Conservation (phyloP, 495 filamentous ascomycete genomes). For the Aspergillus incahuasiensis region DNA sequence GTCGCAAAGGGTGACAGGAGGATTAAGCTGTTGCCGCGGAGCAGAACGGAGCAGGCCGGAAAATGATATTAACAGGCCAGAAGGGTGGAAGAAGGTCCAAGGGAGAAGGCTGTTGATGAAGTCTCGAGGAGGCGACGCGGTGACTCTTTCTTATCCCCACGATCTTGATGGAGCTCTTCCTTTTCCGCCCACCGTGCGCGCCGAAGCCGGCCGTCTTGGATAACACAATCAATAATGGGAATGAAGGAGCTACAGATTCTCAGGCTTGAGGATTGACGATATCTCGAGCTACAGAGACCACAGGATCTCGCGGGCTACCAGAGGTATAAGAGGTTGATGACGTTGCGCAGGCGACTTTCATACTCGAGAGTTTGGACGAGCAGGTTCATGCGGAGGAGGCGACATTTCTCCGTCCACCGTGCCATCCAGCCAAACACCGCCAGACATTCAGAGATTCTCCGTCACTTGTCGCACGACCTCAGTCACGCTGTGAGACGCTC, state of each 20-base stretch:
- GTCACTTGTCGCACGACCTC: not conserved
- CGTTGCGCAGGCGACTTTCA: constrained; percentile 7
- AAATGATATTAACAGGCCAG: constrained; percentile 10
- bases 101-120: constrained; percentile 9
- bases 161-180: constrained; percentile 21
- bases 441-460: not conserved
- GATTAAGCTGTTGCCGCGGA: constrained; percentile 12
- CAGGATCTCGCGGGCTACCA: not conserved
- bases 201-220: constrained; percentile 38
- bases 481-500: not conserved
- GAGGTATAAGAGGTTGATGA: constrained; percentile 6
- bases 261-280: not conserved
- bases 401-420: not conserved
- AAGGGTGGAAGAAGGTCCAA: constrained; percentile 16
- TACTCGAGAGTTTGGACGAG: not conserved
- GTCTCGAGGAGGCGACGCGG: not conserved
- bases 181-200: constrained; percentile 27
- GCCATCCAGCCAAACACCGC: not conserved
- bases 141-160: constrained; percentile 18
- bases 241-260: not conserved
- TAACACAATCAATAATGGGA: constrained; percentile 14
- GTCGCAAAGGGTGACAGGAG: constrained; percentile 9
- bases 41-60: constrained; percentile 29
- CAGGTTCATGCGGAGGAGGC: constrained; percentile 10
- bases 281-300: not conserved